Evolutionary conservation across 2,329 filamentous ascomycete genomes (phyloP).

Genomic region (Helminthosporium solani): DNA sequence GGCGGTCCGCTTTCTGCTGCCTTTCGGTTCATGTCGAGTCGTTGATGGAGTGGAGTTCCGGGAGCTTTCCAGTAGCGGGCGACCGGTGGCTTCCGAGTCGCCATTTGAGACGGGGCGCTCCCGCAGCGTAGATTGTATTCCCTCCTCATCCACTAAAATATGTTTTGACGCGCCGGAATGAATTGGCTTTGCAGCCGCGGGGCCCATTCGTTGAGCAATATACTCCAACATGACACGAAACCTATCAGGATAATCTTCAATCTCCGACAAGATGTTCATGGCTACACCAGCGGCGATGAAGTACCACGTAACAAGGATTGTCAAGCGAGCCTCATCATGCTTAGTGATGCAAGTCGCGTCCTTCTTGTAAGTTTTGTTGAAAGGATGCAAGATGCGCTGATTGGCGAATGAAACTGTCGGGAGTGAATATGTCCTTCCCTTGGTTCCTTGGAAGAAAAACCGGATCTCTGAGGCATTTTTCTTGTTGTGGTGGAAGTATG

Average conservation of each 20-base stretch:
- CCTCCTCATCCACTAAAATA: not conserved
- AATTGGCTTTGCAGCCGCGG: constrained; percentile 5
- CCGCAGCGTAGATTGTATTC: not conserved
- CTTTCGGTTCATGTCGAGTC: too few relatives aligned
- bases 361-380: constrained; percentile 13
- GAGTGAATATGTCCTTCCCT: not conserved
- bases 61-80: not conserved
- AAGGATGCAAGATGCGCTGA: constrained; percentile 14
- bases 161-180: not conserved
- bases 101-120: not conserved
- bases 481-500: constrained; percentile 7
- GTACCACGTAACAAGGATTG: constrained; percentile 12
- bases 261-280: constrained; percentile 12
- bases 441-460: constrained; percentile 1
- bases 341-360: not conserved
- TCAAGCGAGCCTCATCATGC: constrained; percentile 5
- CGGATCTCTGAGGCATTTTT: constrained; percentile 7
- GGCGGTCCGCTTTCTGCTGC: constrained; percentile 9
- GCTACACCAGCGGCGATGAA: constrained; percentile 16
- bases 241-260: constrained; percentile 11
- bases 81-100: not conserved
- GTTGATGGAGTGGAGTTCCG: too few relatives aligned
- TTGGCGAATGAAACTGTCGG: constrained; percentile 3
- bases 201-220: constrained; percentile 11
- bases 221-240: constrained; percentile 7